Base-by-base conservation (phyloP, 2,329 filamentous ascomycete genomes). In the Aspergillus sp. region DNA sequence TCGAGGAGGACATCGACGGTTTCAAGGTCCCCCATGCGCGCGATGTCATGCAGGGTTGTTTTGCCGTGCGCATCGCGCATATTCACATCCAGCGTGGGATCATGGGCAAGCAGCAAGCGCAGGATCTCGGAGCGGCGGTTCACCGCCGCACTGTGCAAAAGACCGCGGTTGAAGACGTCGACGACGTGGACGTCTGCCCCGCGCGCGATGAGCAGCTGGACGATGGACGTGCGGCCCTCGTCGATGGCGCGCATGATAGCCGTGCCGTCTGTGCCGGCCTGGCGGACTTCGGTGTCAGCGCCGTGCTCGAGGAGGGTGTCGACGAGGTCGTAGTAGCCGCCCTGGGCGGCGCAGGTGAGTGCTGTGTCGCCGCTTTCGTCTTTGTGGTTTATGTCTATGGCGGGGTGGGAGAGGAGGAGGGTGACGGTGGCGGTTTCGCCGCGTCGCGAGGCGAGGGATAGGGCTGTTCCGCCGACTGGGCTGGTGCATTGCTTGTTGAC, bases 201-300 rank as follows among this genome's bases (percentile, higher is more conserved):
- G 0, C 51, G 50, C 1, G 39, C 7, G 2, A 54, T 40, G 17
- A 58, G 51, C 4, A 58, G 30, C 12, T 54, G 17, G 1, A 58
- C 56, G 15, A 40, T 42, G 19, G 56, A 40, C 11, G 44, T 50
- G 6, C 22, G 37, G 13, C 39, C 30, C 1, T 11, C 3, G 19
- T 58, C 56, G 8, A 58, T 58, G 2, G 56, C 56, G 12, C 56
- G 50, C 45, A 58, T 46, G n/a, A 58, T 41, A 3, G 50, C 56
- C 4, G 56, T 58, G 5, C 56, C 56, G 11, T 41, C 6, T 2
- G 50, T 30, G 13, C 45, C 50, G 1, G 12, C n/a, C n/a, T 57
- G 44, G 8, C 15, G 20, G 4, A 50, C 45, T 24, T 58, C 50
- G 5, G 56, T 54, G 30, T 58, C 39, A 1, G 50, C 56, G 7